Evolutionary conservation across 768 basidiomycete genomes (phyloP).

Genomic region (Lyophyllum decastes): DNA sequence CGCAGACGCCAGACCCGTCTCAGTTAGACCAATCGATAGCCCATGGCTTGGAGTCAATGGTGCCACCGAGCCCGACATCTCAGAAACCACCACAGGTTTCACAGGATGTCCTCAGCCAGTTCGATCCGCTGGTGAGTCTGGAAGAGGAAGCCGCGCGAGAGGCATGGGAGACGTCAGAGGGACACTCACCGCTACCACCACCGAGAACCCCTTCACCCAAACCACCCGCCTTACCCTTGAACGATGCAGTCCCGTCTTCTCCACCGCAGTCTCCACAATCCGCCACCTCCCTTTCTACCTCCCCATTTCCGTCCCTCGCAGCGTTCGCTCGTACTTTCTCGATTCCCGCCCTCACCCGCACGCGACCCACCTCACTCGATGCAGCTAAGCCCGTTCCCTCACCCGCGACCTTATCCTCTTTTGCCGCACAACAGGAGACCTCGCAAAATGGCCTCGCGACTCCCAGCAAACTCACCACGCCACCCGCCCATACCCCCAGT

Average conservation of each 20-base stretch:
- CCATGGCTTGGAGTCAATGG: slow-evolving; percentile 32
- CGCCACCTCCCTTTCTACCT: slow-evolving; percentile 32
- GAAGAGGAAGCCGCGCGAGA: slow-evolving; percentile 62
- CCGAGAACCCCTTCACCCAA: slow-evolving; percentile 37
- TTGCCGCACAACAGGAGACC: slow-evolving; percentile 49
- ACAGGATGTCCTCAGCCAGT: slow-evolving; percentile 57
- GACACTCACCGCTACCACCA: slow-evolving; percentile 59
- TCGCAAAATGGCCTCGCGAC: slow-evolving; percentile 16
- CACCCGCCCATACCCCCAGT: slow-evolving; percentile 28
- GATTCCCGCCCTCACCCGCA: slow-evolving; percentile 46
- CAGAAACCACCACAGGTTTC: slow-evolving; percentile 25
- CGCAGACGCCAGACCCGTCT: slow-evolving; percentile 45
- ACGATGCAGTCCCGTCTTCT: slow-evolving; percentile 30
- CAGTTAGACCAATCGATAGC: slow-evolving; percentile 41
- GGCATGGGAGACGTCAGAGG: slow-evolving; percentile 65
- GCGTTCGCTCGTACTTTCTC: slow-evolving; percentile 68
- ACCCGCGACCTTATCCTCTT: slow-evolving; percentile 54
- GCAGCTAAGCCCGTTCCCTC: slow-evolving; percentile 59
- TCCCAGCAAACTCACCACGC: slow-evolving; percentile 17
- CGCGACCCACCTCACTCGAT: slow-evolving; percentile 65
- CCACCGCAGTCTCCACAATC: slow-evolving; percentile 27
- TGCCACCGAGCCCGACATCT: slow-evolving; percentile 17
- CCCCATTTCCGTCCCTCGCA: slow-evolving; percentile 63
- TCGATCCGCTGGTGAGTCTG: slow-evolving; percentile 63
- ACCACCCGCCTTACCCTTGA: slow-evolving; percentile 36